Evolutionary conservation across 768 basidiomycete genomes (phyloP), one percentile per base, ranked within the genome.

Genomic region (Daedaleopsis sinensis): DNA sequence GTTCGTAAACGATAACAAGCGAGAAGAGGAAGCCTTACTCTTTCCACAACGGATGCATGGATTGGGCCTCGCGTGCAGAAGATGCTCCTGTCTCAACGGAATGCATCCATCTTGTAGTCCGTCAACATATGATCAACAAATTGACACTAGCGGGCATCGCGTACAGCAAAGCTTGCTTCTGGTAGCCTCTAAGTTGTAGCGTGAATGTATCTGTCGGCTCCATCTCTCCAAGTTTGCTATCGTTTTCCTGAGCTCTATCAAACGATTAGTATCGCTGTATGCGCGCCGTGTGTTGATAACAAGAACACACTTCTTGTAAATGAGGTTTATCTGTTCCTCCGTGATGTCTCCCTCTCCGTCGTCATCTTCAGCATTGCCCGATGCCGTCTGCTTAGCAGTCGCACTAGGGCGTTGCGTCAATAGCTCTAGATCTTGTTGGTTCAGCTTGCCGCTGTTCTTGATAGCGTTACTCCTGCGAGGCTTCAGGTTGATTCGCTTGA

Each of bases 1-100:
- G 59, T 44, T 56, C 21, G 59, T 46, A n/a, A 43, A n/a, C 27
- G 57, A 8, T 16, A 36, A 54, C 46, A 16, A 24, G 7, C 7
- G 3, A 32, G 27, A 32, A 32, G 27, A 32, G 3, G 27, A 12
- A 57, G 10, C 76, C 86, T 69, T 71, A 98, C 94, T 93, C 86
- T 78, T 89, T 89, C 96, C 96, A 98, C 9, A 98, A 74, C 2
- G 96, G 96, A 73, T 98, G 94, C 83, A 98, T 88, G 5, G 90
- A 91, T 16, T 72, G 78, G 15, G 82, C 82, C 70, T 88, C 83
- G 56, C 90, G 82, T 65, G 86, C 91, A 57, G 89, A 86, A 64
- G 80, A 79, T 19, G 85, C 80, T 3, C 91, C 91, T 2, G 81
- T 84, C 75, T 98, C 96, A 55, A 94, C 79, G 3, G 91, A 90